phyloP scores from a whole-genome alignment of 169 alveolate species.

The Eimeria tenella region DNA sequence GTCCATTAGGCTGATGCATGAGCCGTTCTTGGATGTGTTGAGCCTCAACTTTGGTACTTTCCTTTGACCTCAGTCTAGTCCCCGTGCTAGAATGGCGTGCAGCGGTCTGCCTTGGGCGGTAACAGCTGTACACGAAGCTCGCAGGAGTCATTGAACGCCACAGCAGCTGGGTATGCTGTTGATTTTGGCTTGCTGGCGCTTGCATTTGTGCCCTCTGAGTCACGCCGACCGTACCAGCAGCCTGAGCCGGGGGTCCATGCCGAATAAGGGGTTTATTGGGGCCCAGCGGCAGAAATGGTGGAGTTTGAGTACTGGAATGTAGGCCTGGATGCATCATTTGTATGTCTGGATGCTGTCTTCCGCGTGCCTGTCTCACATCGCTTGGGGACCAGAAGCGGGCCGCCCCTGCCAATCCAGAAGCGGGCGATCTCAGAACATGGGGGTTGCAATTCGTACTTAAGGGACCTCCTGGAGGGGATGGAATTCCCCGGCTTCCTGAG shows the following conservation, averaged over 20 bases:
- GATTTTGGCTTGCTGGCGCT: not conserved
- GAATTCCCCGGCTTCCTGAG: not conserved
- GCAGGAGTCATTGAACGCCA: slow-evolving; percentile 69
- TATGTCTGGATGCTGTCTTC: not conserved
- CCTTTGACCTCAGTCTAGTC: slow-evolving; percentile 4
- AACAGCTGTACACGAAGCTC: not conserved
- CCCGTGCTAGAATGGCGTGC: slow-evolving; percentile 45
- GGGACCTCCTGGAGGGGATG: slow-evolving; percentile 4
- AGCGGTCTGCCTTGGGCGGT: slow-evolving; percentile 15
- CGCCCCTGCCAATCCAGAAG: slow-evolving; percentile 6
- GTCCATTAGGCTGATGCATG: not conserved
- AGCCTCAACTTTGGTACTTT: slow-evolving; percentile 4
- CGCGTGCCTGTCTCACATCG: slow-evolving; percentile 9
- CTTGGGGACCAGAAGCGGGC: slow-evolving; percentile 55
- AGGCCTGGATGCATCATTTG: not conserved
- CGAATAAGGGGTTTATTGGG: not conserved
- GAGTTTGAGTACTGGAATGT: not conserved
- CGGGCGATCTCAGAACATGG: not conserved
- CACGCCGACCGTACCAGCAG: not conserved
- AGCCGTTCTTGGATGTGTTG: slow-evolving; percentile 3
- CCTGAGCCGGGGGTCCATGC: slow-evolving; percentile 1
- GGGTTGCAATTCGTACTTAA: slow-evolving; percentile 11
- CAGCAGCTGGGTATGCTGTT: slow-evolving; percentile 16
- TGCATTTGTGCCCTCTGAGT: not conserved
- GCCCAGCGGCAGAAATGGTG: not conserved